A percentile compares a stretch with the other conserved stretches of the same genome.
phyloP scores from a whole-genome alignment of 257 asterid genomes.

The Avicennia marina region DNA sequence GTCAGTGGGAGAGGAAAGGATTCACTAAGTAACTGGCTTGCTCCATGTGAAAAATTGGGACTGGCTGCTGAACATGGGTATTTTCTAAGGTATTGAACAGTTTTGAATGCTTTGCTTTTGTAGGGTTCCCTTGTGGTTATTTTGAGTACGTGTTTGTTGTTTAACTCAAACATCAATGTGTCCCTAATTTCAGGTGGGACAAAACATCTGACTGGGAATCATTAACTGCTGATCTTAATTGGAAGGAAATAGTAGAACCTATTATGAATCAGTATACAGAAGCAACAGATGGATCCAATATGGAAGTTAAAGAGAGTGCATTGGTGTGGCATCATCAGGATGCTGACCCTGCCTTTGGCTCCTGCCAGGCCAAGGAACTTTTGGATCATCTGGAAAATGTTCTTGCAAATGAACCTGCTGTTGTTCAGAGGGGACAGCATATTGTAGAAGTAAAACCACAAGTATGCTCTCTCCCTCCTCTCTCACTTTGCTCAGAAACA shows the following conservation, averaged over 20 bases:
- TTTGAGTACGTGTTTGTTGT: not conserved
- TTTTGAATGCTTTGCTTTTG: not conserved
- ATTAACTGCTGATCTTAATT: constrained; percentile 41
- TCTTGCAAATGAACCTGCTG: constrained; percentile 83
- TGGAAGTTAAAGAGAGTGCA: constrained; percentile 89
- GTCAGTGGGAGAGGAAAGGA: constrained; percentile 83
- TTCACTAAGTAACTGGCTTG: constrained; percentile 66
- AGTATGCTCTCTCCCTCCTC: constrained; percentile 29
- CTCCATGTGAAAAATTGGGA: constrained; percentile 67
- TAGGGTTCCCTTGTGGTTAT: not conserved
- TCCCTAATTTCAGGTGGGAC: constrained; percentile 43
- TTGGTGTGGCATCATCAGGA: constrained; percentile 91
- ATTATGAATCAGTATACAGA: constrained; percentile 79
- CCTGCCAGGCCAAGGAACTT: constrained; percentile 87
- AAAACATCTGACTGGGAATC: constrained; percentile 63
- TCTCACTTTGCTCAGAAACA: too few relatives aligned
- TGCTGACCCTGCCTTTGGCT: constrained; percentile 84
- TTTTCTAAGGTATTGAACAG: constrained; percentile 47
- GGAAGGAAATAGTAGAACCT: constrained; percentile 68
- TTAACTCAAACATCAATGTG: too few relatives aligned
- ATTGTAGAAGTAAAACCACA: constrained; percentile 95
- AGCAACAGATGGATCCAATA: constrained; percentile 86
- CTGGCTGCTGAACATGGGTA: constrained; percentile 92
- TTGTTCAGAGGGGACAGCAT: constrained; percentile 75
- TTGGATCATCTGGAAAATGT: constrained; percentile 96